Evolutionary conservation across 129 eudicot species (phyloP), one percentile per base, ranked within the genome.

Genomic region (Kitagawia praeruptora): DNA sequence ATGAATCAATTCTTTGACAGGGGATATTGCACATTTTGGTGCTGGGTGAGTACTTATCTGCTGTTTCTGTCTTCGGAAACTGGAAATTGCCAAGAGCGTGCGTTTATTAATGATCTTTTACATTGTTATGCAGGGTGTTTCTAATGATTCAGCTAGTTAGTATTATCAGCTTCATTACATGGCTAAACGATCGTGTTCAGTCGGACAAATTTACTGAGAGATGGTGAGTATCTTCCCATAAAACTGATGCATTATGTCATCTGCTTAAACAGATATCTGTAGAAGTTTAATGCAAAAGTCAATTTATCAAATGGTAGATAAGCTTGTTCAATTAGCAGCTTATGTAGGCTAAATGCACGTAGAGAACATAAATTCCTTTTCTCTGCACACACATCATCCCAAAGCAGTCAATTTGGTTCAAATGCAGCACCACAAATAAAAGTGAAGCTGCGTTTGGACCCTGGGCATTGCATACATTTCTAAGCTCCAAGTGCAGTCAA

Each of bases 1-100:
- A 79, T 78, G 67, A 75, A 53, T 7, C 78, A 79, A 77, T 74
- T 46, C 21, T 81, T 42, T 86, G 61, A 79, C 97, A 92, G 97
- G 97, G 80, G 86, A 89, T 37, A 56, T 92, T 82, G 96, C 97
- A 18, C 97, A 92, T 85, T 92, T 92, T 84, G 97, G 97, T 42
- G 97, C 97, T 53, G 97, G 97, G 97, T 92, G 87, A 47, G 41
- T 70, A 80, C 75, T 81, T 27, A 46, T 38, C 51, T 78, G 34
- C 53, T 70, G 16, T 41, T 80, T 21, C 71, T 72, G 10, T 71
- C 15, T 75, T 45, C 64, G 21, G 41, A 42, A 13, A 21, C 34
- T 39, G 53, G 25, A 38, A 61, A 25, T 10, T 78, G 44, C 81
- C 18, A 13, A 19, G 5, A 25, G 51, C 1, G 1, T 34, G 3